These are phyloP conservation scores for Chrysanthemum lavandulifolium DNA, from an alignment of 129 eudicot species.

Conservation along the genomic window DNA sequence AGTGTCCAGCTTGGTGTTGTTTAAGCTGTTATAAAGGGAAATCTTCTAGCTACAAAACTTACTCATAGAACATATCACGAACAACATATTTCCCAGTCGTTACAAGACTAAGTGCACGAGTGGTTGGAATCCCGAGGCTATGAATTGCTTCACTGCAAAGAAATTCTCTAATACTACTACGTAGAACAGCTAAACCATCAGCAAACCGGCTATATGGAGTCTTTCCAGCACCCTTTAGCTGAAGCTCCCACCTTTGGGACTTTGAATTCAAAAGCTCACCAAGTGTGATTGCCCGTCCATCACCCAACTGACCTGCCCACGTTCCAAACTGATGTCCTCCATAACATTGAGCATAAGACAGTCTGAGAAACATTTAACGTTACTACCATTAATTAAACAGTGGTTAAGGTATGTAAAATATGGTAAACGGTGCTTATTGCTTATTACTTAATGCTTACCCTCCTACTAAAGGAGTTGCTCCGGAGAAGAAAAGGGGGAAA, in stretches of 20 bases:
- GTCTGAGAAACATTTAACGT: constrained; percentile 31
- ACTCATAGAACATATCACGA: constrained; percentile 99
- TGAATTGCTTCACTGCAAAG: constrained; percentile 99
- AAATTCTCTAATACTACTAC: constrained; percentile 93
- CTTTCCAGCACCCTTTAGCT: constrained; percentile 95
- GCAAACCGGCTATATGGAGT: constrained; percentile 99
- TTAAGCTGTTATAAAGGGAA: background rate
- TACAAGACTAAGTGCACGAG: constrained; percentile 93
- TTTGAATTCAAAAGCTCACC: constrained; percentile 79
- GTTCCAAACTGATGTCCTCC: constrained; percentile 98
- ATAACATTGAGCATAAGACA: constrained; percentile 91
- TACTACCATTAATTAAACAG: background rate
- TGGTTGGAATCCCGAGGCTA: constrained; percentile 88
- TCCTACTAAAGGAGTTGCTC: constrained; percentile 82
- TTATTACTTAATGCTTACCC: constrained; percentile 45
- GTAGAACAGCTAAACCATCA: constrained; percentile 90
- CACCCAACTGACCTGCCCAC: constrained; percentile 99
- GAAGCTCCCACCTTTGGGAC: constrained; percentile 88
- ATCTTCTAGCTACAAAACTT: constrained; percentile 29
- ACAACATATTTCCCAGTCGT: constrained; percentile 82
- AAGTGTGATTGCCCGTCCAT: constrained; percentile 94
- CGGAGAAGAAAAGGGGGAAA: constrained; percentile 73
- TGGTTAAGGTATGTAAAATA: no score
- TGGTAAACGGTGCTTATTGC: no score
- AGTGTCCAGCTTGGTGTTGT: no score